Base-by-base conservation (phyloP, 345 rosid species). In the Rhodamnia argentea region DNA sequence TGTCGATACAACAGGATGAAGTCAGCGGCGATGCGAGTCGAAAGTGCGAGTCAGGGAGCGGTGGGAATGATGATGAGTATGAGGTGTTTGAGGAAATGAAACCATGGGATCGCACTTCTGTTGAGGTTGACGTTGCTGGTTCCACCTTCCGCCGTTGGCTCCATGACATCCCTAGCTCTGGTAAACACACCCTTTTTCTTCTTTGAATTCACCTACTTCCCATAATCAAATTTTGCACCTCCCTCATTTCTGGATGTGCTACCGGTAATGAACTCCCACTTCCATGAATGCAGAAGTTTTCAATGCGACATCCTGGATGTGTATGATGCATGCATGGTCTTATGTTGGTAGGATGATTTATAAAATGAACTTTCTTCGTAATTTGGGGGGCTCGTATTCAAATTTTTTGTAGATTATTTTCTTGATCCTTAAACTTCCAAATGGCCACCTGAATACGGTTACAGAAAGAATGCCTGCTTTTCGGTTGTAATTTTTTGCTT, bases 91-190 rank as follows among this genome's bases (percentile, higher is more conserved):
- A 94, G 51, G 87, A 90, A 91, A 88, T 97, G 95, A 92, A 88
- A 85, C 93, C 86, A 22, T 95, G 98, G 97, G 99, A 97, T 90
- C 94, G 99, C 8, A 87, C 89, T 85, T 91, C 99, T 1, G 95
- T 97, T 20, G 93, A 95, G 84, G 91, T 96, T 78, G 90, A 93
- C 23, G 91, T 97, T 42, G 90, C 96, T 10, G 89, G 89, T 52
- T 82, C 93, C 86, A 96, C 99, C 11, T 95, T 92, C 86, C 91
- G 83, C n/a, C 89, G 89, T 53, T 97, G 98, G 99, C 94, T 97
- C 87, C 96, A 89, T 55, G 96, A 97, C 59, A 88, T 92, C 86
- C 98, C 97, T 86, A 93, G 98, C 90, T 88, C 95, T 29, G 98
- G 98, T 96, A 90, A 32, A 47, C 20, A 47, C 20, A 32, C 70